Base-by-base conservation (phyloP, 2,329 filamentous ascomycete species). In the Rhytidhysteron rufulum region DNA sequence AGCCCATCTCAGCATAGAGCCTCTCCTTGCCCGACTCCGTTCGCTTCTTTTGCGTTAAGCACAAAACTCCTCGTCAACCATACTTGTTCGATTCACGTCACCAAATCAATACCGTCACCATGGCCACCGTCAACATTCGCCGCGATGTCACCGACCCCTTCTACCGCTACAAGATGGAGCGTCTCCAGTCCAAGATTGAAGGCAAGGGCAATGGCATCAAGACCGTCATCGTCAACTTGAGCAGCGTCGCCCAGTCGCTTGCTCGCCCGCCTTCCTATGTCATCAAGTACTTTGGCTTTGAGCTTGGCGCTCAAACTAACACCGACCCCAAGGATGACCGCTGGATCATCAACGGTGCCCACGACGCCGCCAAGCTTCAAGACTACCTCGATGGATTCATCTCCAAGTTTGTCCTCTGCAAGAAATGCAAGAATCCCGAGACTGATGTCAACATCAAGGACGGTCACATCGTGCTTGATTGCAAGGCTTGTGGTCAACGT, bases 141-240 rank as follows among this genome's bases (percentile, higher is more conserved):
- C 88, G 59, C 65, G 91, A 97, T 86, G 85, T 95, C 76, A 85
- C 85, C 78, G 93, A 98, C 75, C 86, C 86, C 74, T 98, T 96
- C 83, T 98, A 98, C 77, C 93, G 93, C 71, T 98, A 98, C 84
- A 98, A 98, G 83, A 98, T 98, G 93, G 93, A 97, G 77, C 85
- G 83, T 60, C 77, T 98, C 67, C 88, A 95, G 78, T 95, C 93
- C 70, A 98, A 98, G 80, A 94, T 98, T 60, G 93, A 98, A 75
- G 93, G 93, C 73, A 98, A 98, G 74, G 93, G 93, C 56, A 98
- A 98, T 75, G 93, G 93, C 66, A 98, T 98, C 82, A 98, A 98
- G 79, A 98, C 70, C 59, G 93, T 98, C 63, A 85, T 98, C 58
- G 88, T 95, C 79, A 98, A 98, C 72, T 74, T 98, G 65, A 88